These are phyloP conservation scores for Penicillium sp. DNA, from an alignment of 2,329 filamentous ascomycete genomes.

Conservation along the genomic window DNA sequence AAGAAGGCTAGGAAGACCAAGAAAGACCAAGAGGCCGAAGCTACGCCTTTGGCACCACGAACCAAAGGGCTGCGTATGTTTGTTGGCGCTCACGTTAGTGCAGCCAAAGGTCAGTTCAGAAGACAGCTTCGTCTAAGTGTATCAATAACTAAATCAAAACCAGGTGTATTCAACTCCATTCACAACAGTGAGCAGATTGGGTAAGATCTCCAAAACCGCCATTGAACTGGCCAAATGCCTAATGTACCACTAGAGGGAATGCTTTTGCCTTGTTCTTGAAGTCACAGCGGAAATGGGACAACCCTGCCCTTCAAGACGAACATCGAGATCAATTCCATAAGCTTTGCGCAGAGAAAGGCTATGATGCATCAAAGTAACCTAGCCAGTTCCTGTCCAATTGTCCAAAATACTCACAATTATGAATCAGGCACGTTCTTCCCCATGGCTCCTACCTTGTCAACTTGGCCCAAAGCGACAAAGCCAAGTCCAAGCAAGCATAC, in stretches of 20 bases:
- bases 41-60: slow-evolving; percentile 66
- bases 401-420: slow-evolving; percentile 12
- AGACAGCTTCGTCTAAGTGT: neutral
- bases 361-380: slow-evolving; percentile 62
- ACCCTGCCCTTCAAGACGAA: slow-evolving; percentile 71
- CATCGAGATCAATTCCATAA: slow-evolving; percentile 69
- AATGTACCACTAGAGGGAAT: slow-evolving; percentile 64
- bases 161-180: slow-evolving; percentile 87
- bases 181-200: slow-evolving; percentile 75
- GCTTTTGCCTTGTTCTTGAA: slow-evolving; percentile 95
- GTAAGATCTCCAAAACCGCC: slow-evolving; percentile 32
- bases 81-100: slow-evolving; percentile 90
- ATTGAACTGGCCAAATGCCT: neutral
- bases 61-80: slow-evolving; percentile 75
- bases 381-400: neutral
- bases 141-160: slow-evolving; percentile 12
- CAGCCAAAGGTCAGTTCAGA: slow-evolving; percentile 70
- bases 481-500: slow-evolving; percentile 84
- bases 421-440: slow-evolving; percentile 70
- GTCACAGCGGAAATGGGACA: slow-evolving; percentile 92
- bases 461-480: slow-evolving; percentile 77
- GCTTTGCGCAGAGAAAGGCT: slow-evolving; percentile 67
- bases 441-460: slow-evolving; percentile 98
- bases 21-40: slow-evolving; percentile 55
- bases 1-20: slow-evolving; percentile 59